phyloP scores from a whole-genome alignment of 2,329 filamentous ascomycete species.

The Claviceps humidiphila region DNA sequence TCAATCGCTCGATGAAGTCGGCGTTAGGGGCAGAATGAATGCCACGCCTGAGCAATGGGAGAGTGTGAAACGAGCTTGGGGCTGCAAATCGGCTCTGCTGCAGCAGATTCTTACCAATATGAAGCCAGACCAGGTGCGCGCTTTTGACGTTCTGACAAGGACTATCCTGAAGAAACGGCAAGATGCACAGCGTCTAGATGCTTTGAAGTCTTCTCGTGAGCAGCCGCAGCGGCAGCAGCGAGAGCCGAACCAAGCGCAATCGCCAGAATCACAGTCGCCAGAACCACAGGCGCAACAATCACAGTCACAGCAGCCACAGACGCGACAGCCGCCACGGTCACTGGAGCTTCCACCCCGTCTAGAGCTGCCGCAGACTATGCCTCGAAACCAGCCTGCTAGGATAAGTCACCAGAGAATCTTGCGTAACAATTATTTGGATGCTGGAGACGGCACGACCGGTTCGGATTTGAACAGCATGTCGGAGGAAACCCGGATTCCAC shows the following conservation, averaged over 20 bases:
- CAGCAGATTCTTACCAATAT: slow-evolving; percentile 33
- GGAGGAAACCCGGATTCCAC: slow-evolving; percentile 8
- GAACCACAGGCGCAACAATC: neutral
- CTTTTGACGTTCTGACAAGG: slow-evolving; percentile 56
- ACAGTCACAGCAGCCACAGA: too few relatives aligned
- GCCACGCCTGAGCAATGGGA: slow-evolving; percentile 60
- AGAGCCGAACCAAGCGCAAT: neutral
- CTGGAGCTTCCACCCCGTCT: slow-evolving; percentile 1
- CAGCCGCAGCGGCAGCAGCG: neutral
- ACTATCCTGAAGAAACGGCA: slow-evolving; percentile 68
- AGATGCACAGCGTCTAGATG: slow-evolving; percentile 48
- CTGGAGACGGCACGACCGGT: slow-evolving; percentile 10
- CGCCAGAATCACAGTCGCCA: neutral
- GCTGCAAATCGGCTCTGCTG: slow-evolving; percentile 41
- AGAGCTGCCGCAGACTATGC: neutral
- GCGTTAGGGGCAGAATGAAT: slow-evolving; percentile 62
- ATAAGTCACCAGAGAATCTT: slow-evolving; percentile 10
- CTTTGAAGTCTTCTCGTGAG: slow-evolving; percentile 19
- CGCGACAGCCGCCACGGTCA: neutral
- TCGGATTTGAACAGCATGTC: slow-evolving; percentile 13
- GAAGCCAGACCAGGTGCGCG: slow-evolving; percentile 43
- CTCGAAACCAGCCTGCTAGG: neutral
- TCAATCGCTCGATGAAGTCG: slow-evolving; percentile 47
- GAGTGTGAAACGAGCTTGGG: slow-evolving; percentile 56
- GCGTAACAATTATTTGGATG: slow-evolving; percentile 7